Evolutionary conservation across 371 early-diverging fungal genomes (phyloP).

Genomic region (Mucor velutinosus): DNA sequence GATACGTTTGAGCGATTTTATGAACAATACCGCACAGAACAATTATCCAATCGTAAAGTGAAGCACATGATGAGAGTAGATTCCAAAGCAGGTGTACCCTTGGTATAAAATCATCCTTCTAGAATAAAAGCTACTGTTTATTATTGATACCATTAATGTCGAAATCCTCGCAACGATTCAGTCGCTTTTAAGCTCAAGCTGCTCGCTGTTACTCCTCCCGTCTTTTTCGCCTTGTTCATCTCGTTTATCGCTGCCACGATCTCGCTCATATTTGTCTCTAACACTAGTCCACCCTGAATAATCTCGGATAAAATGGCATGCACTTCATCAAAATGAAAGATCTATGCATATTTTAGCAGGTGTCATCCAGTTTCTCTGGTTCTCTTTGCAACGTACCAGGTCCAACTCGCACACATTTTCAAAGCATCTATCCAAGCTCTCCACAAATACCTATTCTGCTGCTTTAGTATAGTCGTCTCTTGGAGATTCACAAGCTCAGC

Average conservation of each 20-base stretch:
- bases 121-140: not conserved
- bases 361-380: not conserved
- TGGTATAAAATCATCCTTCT: not conserved
- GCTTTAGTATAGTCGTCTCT: not conserved
- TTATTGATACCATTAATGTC: conserved; percentile 26
- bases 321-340: conserved; percentile 73
- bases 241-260: conserved; percentile 65
- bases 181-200: conserved; percentile 43
- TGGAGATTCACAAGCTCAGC: not conserved
- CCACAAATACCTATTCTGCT: conserved; percentile 84
- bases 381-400: conserved; percentile 55
- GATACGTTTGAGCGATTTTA: conserved; percentile 86
- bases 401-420: conserved; percentile 97
- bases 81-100: conserved; percentile 2
- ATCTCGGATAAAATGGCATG: conserved; percentile 80
- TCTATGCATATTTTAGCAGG: conserved; percentile 37
- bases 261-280: conserved; percentile 69
- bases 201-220: conserved; percentile 36
- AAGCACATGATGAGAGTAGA: conserved; percentile 17
- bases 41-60: conserved; percentile 55
- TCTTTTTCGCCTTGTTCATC: conserved; percentile 18
- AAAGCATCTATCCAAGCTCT: conserved; percentile 90
- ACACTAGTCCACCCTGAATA: conserved; percentile 77
- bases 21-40: conserved; percentile 87
- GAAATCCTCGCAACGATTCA: conserved; percentile 47